These are phyloP conservation scores for Gaeumannomyces sp. DNA, from an alignment of 2,329 filamentous ascomycete genomes.

Conservation along the genomic window DNA sequence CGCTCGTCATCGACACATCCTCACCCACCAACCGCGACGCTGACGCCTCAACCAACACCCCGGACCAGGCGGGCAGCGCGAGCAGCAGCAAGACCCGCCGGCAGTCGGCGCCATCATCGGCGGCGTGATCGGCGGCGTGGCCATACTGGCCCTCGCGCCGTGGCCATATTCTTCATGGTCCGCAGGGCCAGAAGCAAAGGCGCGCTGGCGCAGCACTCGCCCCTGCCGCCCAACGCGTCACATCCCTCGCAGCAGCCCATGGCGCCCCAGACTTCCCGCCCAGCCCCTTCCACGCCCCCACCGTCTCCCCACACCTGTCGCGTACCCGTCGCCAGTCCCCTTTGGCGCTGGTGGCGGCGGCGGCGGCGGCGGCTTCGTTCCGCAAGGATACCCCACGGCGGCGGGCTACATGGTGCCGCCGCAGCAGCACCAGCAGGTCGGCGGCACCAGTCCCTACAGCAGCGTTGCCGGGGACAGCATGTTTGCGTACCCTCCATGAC, in stretches of 20 bases:
- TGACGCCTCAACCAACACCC: neutral
- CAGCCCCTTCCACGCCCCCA: neutral
- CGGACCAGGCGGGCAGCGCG: neutral
- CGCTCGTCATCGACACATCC: neutral
- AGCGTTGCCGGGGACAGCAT: neutral
- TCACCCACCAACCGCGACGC: neutral
- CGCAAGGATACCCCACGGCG: neutral
- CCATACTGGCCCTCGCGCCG: constrained; percentile 47
- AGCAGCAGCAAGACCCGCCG: neutral
- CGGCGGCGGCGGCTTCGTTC: neutral
- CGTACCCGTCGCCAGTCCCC: neutral
- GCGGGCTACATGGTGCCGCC: neutral
- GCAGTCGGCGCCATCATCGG: constrained; percentile 83
- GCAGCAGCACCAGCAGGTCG: neutral
- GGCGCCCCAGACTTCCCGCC: constrained; percentile 1
- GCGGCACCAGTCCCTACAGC: neutral
- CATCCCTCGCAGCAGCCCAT: neutral
- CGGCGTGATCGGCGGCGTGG: constrained; percentile 77
- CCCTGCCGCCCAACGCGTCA: neutral
- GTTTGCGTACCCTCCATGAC: neutral
- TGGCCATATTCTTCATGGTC: constrained; percentile 65
- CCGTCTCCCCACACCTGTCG: neutral
- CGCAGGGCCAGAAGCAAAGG: constrained; percentile 49
- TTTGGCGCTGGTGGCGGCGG: neutral
- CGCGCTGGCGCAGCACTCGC: constrained; percentile 6